Conservation (phyloP, 2,329 filamentous ascomycete species). For the Coniochaeta prunicola region DNA sequence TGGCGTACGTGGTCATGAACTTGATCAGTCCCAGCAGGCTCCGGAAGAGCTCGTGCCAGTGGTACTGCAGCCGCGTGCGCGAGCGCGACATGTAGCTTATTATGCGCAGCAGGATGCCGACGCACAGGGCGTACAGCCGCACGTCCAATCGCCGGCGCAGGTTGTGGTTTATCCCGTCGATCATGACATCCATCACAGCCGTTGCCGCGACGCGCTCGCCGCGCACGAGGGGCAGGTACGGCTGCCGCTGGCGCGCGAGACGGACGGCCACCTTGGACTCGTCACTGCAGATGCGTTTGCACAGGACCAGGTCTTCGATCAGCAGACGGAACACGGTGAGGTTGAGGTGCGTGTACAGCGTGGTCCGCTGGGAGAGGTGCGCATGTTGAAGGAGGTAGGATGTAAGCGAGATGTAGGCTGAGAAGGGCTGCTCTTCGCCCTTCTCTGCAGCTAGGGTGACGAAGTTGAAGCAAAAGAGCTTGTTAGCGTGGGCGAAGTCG, state of each 20-base stretch:
- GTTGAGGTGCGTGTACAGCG: conserved; percentile 77
- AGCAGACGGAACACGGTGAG: conserved; percentile 80
- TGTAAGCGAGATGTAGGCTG: conserved; percentile 76
- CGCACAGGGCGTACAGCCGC: conserved; percentile 71
- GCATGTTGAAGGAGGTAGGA: conserved; percentile 94
- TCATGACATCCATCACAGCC: conserved; percentile 75
- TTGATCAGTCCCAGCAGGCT: conserved; percentile 80
- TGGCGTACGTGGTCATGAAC: conserved; percentile 81
- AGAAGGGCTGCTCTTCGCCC: conserved; percentile 65
- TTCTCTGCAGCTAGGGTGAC: conserved; percentile 57
- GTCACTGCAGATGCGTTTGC: conserved; percentile 77
- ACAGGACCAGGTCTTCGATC: conserved; percentile 75
- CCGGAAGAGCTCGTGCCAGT: conserved; percentile 94
- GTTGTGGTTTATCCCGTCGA: conserved; percentile 93
- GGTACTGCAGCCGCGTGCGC: conserved; percentile 74
- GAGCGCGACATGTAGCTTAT: conserved; percentile 79
- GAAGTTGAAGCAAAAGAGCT: conserved; percentile 84
- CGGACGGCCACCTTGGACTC: conserved; percentile 69
- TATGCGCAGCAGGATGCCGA: conserved; percentile 75
- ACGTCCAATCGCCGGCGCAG: conserved; percentile 78
- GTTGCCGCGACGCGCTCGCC: conserved; percentile 68
- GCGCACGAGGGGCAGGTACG: conserved; percentile 69
- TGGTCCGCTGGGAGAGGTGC: conserved; percentile 69
- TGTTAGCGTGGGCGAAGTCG: conserved; percentile 91
- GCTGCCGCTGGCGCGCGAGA: conserved; percentile 82